Evolutionary conservation across 805 yeast species (phyloP).

Genomic region (Monosporozyma yasuniensis): DNA sequence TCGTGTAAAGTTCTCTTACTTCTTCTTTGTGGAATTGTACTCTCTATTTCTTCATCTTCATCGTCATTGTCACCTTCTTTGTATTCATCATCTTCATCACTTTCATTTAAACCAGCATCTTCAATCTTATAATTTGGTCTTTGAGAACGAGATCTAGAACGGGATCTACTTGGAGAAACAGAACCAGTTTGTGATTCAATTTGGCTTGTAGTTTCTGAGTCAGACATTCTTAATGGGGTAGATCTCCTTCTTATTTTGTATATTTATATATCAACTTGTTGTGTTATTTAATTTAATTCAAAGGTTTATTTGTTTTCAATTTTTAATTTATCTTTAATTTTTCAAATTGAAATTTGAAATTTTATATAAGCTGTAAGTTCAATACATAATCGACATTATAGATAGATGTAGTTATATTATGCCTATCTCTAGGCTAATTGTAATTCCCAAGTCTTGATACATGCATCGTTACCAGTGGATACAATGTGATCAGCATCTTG

Average conservation of each 20-base stretch:
- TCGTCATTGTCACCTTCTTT: constrained; percentile 24
- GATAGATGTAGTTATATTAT: neutral
- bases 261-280: neutral
- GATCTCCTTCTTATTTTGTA: no score
- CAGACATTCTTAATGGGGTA: neutral
- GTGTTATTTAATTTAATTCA: neutral
- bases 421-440: constrained; percentile 3
- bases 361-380: neutral
- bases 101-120: constrained; percentile 5
- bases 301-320: neutral
- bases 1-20: constrained; percentile 7
- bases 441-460: constrained; percentile 61
- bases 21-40: constrained; percentile 7
- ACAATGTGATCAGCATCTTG: constrained; percentile 39
- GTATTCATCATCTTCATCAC: constrained; percentile 13
- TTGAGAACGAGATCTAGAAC: constrained; percentile 11
- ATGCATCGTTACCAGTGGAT: constrained; percentile 75
- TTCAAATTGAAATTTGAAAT: neutral
- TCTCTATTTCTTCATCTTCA: constrained; percentile 14
- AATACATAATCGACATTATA: neutral
- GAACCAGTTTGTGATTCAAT: neutral
- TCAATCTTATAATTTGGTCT: constrained; percentile 25
- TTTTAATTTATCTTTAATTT: neutral
- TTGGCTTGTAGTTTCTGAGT: neutral
- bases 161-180: neutral